Percentiles rank a stretch among this genome's conserved stretches.
Conservation (phyloP, 192 early-diverging fungal genomes). For the Chytriomyces sp. region DNA sequence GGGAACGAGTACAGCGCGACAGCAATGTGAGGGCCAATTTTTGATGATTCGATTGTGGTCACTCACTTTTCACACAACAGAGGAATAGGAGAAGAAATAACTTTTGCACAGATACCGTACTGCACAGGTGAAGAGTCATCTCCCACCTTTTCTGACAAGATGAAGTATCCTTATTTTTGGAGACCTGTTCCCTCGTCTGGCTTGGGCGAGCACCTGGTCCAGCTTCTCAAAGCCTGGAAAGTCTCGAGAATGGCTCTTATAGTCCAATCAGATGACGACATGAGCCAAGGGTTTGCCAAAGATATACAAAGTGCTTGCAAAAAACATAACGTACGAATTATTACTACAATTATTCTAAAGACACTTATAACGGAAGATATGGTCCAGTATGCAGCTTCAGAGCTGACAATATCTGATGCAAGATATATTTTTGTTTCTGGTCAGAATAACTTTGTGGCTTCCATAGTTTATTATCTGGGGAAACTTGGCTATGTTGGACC, state of each 20-base stretch:
- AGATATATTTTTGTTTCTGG: conserved; percentile 7
- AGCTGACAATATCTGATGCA: neutral
- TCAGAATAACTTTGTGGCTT: neutral
- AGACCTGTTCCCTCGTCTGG: neutral
- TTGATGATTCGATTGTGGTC: neutral
- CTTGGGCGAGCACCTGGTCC: neutral
- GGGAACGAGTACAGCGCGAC: neutral
- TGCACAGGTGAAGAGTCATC: neutral
- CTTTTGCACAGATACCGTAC: neutral
- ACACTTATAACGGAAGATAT: neutral
- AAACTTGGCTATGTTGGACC: neutral
- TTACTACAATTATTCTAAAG: neutral
- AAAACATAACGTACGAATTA: neutral
- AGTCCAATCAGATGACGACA: neutral
- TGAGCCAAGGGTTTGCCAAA: neutral
- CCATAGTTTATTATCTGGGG: neutral
- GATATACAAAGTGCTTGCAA: neutral
- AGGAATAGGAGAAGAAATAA: neutral
- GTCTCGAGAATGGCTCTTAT: conserved; percentile 8
- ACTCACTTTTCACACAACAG: neutral
- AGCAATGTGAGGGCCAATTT: neutral
- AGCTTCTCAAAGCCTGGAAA: conserved; percentile 7
- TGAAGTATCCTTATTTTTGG: conserved; percentile 13
- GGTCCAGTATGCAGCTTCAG: neutral
- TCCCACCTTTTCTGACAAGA: neutral